Percentiles rank a stretch among this genome's conserved stretches.
These are phyloP conservation scores for Gynostemma pentaphyllum DNA, from an alignment of 306 rosid species.

Conservation along the genomic window DNA sequence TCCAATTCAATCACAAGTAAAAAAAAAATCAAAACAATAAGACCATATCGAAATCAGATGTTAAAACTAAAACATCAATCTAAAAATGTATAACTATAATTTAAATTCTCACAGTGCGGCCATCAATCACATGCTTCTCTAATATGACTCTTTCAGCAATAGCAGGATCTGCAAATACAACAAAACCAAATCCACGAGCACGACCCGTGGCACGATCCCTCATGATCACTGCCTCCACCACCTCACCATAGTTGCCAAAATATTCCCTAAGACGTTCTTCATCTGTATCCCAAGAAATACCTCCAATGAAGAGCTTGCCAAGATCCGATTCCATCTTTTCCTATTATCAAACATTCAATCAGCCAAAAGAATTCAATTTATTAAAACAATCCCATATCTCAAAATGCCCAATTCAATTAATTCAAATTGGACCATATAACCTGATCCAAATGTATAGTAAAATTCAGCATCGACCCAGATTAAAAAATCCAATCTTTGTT, in stretches of 20 bases:
- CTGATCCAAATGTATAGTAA: conserved; percentile 8
- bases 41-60: conserved; percentile 2
- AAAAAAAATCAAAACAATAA: neutral
- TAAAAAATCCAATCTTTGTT: conserved; percentile 3
- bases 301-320: conserved; percentile 98
- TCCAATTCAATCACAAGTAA: neutral
- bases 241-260: conserved; percentile 79
- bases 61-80: neutral
- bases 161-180: conserved; percentile 77
- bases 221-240: conserved; percentile 91
- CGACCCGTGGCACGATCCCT: conserved; percentile 93
- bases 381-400: neutral
- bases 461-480: conserved; percentile 7
- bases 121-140: conserved; percentile 84
- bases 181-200: conserved; percentile 89
- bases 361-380: conserved; percentile 11
- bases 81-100: neutral
- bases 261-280: conserved; percentile 83
- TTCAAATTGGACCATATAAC: conserved; percentile 24
- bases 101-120: conserved; percentile 67
- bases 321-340: conserved; percentile 85
- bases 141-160: conserved; percentile 78
- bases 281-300: conserved; percentile 96
- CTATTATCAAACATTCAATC: conserved; percentile 19
- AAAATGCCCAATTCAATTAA: conserved; percentile 15